Evolutionary conservation across 176 grass and related monocot species (phyloP).

Genomic region (Chloris gayana): DNA sequence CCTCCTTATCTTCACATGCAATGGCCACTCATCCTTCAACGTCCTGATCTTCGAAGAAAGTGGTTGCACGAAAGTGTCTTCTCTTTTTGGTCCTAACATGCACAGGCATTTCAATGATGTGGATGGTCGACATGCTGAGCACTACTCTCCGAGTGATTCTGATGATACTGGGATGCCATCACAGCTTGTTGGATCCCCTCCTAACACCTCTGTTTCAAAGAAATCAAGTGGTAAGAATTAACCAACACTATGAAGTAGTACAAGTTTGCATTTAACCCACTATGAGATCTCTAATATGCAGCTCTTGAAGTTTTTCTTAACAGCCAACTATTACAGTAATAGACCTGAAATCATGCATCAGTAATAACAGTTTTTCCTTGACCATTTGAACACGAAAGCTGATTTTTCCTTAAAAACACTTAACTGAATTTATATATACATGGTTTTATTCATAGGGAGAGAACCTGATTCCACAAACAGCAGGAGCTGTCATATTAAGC

Average conservation of each 20-base stretch:
- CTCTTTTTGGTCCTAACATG: not conserved
- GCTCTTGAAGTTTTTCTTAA: too few relatives aligned
- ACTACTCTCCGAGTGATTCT: slow-evolving; percentile 2
- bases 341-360: too few relatives aligned
- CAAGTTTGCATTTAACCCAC: too few relatives aligned
- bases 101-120: not conserved
- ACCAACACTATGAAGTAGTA: too few relatives aligned
- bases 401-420: too few relatives aligned
- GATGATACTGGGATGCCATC: not conserved
- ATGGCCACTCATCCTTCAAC: slow-evolving; percentile 38
- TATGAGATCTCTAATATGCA: too few relatives aligned
- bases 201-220: not conserved
- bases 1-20: slow-evolving; percentile 52
- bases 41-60: slow-evolving; percentile 47
- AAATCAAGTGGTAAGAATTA: not conserved
- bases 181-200: too few relatives aligned
- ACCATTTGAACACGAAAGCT: too few relatives aligned
- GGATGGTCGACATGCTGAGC: not conserved
- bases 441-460: not conserved
- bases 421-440: too few relatives aligned
- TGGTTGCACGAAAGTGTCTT: slow-evolving; percentile 51
- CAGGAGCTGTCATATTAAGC: not conserved
- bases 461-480: not conserved
- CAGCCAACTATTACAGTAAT: too few relatives aligned
- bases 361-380: too few relatives aligned